A percentile compares a stretch with the other conserved stretches of the same genome.
Evolutionary conservation across 2,329 filamentous ascomycete species (phyloP).

Genomic region (Pseudocercospora musae): DNA sequence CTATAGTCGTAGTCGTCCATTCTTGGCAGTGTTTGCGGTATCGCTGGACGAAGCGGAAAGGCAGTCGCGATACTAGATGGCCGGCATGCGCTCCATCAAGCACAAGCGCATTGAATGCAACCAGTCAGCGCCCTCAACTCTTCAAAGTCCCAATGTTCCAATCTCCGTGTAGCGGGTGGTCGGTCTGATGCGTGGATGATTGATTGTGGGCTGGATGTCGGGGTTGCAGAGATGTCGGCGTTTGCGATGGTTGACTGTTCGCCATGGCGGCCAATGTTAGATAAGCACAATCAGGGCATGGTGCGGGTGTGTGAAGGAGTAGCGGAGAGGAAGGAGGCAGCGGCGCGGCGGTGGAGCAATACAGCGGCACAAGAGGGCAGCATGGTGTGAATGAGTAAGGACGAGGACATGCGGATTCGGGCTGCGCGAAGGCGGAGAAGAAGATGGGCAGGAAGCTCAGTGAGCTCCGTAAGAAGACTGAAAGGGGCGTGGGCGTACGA

Average conservation of each 20-base stretch:
- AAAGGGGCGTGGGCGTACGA: constrained; percentile 27
- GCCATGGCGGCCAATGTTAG: constrained; percentile 29
- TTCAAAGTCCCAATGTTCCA: background rate
- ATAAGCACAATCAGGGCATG: constrained; percentile 20
- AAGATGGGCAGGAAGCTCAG: constrained; percentile 13
- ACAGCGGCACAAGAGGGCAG: constrained; percentile 16
- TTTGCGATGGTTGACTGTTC: constrained; percentile 24
- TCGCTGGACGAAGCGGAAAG: background rate
- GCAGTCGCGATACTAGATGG: constrained; percentile 3
- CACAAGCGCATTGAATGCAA: background rate
- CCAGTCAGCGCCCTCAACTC: background rate
- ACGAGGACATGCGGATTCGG: background rate
- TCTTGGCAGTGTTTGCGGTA: background rate
- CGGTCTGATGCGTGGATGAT: background rate
- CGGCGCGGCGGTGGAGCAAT: constrained; percentile 23
- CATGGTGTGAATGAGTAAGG: background rate
- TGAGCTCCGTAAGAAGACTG: constrained; percentile 16
- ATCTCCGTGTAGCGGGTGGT: background rate
- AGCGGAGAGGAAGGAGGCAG: constrained; percentile 28
- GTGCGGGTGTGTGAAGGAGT: constrained; percentile 23
- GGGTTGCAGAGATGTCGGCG: background rate
- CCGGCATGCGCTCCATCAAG: constrained; percentile 21
- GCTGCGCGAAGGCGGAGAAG: constrained; percentile 13
- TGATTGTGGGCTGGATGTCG: background rate
- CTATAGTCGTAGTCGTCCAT: constrained; percentile 25